A percentile compares a stretch with the other conserved stretches of the same genome.
phyloP scores from a whole-genome alignment of 164 flowering plant genomes.

The Nymphaea thermarum region DNA sequence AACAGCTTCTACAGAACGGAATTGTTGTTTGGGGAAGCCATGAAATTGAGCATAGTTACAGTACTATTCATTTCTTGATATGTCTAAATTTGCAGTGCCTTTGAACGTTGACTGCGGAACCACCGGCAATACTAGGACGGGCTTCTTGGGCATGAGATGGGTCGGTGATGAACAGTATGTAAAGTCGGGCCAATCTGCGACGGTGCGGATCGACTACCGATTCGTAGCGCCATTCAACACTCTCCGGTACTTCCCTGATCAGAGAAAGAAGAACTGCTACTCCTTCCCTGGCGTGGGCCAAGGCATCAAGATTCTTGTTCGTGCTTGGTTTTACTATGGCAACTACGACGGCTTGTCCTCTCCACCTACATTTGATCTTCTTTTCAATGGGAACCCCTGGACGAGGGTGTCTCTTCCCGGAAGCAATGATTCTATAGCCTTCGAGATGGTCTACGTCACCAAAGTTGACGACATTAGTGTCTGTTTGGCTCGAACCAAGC shows the following conservation, averaged over 20 bases:
- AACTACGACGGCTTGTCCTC: slow-evolving; percentile 22
- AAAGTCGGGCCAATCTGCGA: slow-evolving; percentile 11
- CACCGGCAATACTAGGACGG: slow-evolving; percentile 6
- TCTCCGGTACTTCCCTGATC: slow-evolving; percentile 19
- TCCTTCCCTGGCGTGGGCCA: slow-evolving; percentile 3
- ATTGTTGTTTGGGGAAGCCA: too few relatives aligned
- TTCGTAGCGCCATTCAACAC: slow-evolving; percentile 14
- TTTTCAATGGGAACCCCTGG: slow-evolving; percentile 21
- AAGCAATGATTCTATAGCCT: not conserved
- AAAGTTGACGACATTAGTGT: slow-evolving; percentile 11
- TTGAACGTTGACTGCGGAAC: slow-evolving; percentile 26
- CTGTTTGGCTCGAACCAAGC: slow-evolving; percentile 22
- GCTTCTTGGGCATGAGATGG: slow-evolving; percentile 11
- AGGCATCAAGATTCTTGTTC: slow-evolving; percentile 12
- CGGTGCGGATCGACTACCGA: slow-evolving; percentile 1
- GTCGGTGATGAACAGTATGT: slow-evolving; percentile 11
- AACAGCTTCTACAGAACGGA: too few relatives aligned
- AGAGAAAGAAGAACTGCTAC: slow-evolving; percentile 27
- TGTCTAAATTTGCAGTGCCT: slow-evolving; percentile 8
- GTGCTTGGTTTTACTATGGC: slow-evolving; percentile 11
- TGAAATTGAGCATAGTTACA: too few relatives aligned
- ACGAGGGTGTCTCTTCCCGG: slow-evolving; percentile 6
- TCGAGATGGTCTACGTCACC: slow-evolving; percentile 13
- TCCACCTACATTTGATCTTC: slow-evolving; percentile 27
- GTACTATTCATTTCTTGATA: too few relatives aligned